Evolutionary conservation across 1,284 basidiomycete species (phyloP).

Genomic region (Cryptococcus floricola): DNA sequence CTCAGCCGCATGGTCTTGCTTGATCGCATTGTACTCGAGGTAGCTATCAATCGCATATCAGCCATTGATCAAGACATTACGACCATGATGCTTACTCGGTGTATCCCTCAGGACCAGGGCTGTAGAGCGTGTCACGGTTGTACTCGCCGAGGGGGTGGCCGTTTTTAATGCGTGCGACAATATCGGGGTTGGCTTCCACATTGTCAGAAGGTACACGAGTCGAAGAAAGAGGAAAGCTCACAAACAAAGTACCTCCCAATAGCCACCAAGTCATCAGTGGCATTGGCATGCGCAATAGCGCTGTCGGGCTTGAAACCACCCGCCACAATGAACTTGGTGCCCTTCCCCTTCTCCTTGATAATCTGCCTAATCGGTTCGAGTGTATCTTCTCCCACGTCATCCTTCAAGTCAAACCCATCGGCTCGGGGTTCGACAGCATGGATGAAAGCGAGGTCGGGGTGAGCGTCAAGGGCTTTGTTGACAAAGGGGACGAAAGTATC

Average conservation of each 20-base stretch:
- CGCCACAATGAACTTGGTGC: constrained; percentile 51
- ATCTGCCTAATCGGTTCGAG: constrained; percentile 21
- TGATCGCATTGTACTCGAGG: not conserved
- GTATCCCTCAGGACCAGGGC: constrained; percentile 15
- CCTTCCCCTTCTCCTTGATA: constrained; percentile 14
- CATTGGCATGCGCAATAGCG: constrained; percentile 29
- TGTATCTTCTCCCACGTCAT: constrained; percentile 12
- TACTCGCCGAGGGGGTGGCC: constrained; percentile 34
- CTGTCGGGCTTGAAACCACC: constrained; percentile 50
- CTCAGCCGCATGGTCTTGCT: not conserved
- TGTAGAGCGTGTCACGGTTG: constrained; percentile 31
- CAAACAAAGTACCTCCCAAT: constrained; percentile 55
- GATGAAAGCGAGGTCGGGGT: constrained; percentile 57
- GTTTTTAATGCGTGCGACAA: constrained; percentile 50
- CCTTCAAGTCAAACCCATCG: not conserved
- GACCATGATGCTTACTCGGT: constrained; percentile 10
- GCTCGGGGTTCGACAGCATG: constrained; percentile 56
- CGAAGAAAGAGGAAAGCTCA: not conserved
- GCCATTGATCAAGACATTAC: not conserved
- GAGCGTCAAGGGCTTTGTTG: constrained; percentile 38
- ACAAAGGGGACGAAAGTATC: constrained; percentile 9
- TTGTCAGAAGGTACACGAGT: too few relatives aligned
- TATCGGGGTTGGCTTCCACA: constrained; percentile 52
- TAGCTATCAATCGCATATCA: not conserved
- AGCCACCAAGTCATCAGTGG: constrained; percentile 50